These are phyloP conservation scores for Phytophthora colocasiae DNA, from an alignment of 352 stramenopile genomes.

Conservation along the genomic window DNA sequence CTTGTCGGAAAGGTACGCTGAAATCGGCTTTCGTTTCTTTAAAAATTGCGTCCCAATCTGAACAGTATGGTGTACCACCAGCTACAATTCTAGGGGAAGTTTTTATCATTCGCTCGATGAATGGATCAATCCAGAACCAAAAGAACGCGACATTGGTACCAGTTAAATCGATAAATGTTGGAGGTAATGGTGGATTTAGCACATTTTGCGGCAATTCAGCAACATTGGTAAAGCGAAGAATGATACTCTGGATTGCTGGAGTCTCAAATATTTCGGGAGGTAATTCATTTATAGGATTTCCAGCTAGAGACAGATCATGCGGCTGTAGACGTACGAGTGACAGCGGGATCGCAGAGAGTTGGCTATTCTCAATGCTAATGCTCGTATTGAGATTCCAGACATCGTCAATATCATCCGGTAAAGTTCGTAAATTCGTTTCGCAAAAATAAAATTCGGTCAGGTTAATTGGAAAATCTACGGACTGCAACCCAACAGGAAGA, in stretches of 20 bases:
- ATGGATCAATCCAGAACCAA: constrained; percentile 22
- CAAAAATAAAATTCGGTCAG: constrained; percentile 5
- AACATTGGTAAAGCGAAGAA: constrained; percentile 1
- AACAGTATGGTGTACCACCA: constrained; percentile 13
- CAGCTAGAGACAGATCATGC: not conserved
- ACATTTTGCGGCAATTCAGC: constrained; percentile 6
- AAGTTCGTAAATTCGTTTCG: constrained; percentile 13
- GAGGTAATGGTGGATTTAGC: not conserved
- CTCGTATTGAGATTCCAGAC: constrained; percentile 24
- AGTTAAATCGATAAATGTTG: constrained; percentile 1
- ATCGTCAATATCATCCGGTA: constrained; percentile 42
- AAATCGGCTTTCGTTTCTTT: constrained; percentile 2
- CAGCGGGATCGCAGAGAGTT: constrained; percentile 5
- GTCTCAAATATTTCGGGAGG: constrained; percentile 6
- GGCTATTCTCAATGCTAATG: constrained; percentile 15
- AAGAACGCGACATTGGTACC: constrained; percentile 22
- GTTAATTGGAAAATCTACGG: constrained; percentile 8
- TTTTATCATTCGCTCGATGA: constrained; percentile 1
- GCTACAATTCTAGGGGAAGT: not conserved
- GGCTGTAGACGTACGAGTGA: constrained; percentile 9
- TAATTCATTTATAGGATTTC: constrained; percentile 6
- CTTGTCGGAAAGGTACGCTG: not conserved
- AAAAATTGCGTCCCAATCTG: constrained; percentile 11
- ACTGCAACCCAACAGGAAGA: constrained; percentile 43
- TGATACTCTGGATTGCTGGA: constrained; percentile 1